Conservation (phyloP, 2,329 filamentous ascomycete species). For the Fusarium proliferatum region DNA sequence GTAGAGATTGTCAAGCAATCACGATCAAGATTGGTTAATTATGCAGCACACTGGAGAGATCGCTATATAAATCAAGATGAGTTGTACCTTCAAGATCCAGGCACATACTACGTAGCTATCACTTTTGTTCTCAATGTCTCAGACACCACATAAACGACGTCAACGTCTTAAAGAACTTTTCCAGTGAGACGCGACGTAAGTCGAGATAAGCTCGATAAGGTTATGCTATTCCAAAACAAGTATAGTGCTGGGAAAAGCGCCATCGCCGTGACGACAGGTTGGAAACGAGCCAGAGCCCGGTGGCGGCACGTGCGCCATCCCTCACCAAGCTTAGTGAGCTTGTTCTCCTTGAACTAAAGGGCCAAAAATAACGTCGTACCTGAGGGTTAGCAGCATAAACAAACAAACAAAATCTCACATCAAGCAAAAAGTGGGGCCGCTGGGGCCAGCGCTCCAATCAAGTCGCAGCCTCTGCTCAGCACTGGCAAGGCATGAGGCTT, state of each 20-base stretch:
- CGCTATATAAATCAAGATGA: neutral
- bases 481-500: conserved; percentile 28
- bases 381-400: conserved; percentile 45
- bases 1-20: neutral
- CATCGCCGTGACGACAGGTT: conserved; percentile 51
- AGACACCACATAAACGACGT: conserved; percentile 8
- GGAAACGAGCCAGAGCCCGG: conserved; percentile 22
- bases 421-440: conserved; percentile 32
- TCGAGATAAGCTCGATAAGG: conserved; percentile 15
- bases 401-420: conserved; percentile 51
- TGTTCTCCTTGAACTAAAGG: conserved; percentile 37
- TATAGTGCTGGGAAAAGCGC: conserved; percentile 30
- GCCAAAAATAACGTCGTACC: conserved; percentile 42
- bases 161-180: conserved; percentile 14
- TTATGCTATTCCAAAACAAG: neutral
- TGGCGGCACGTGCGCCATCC: conserved; percentile 41
- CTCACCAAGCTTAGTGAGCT: conserved; percentile 29
- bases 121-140: neutral
- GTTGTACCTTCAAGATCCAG: neutral
- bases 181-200: conserved; percentile 41
- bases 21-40: conserved; percentile 14
- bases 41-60: neutral
- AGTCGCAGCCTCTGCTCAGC: conserved; percentile 30
- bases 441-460: conserved; percentile 26
- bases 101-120: neutral